These are phyloP conservation scores for Orbilia blumenaviensis DNA, from an alignment of 2,329 filamentous ascomycete species.

Conservation along the genomic window DNA sequence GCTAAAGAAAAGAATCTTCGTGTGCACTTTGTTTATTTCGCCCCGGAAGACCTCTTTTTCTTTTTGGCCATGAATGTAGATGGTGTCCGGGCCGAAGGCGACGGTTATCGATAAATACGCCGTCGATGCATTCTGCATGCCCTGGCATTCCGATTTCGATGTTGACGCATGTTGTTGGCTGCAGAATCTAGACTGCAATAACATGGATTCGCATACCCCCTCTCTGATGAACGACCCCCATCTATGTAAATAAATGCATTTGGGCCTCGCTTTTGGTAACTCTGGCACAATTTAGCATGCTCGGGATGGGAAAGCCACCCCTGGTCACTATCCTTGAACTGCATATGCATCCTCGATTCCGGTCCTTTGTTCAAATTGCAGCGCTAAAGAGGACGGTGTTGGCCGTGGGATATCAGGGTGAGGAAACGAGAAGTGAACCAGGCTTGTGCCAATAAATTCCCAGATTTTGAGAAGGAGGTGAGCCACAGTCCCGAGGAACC, in stretches of 20 bases:
- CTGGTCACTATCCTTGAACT: constrained; percentile 16
- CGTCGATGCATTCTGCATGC: constrained; percentile 2
- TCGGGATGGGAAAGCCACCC: background rate
- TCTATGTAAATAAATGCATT: too few relatives aligned
- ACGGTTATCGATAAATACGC: constrained; percentile 1
- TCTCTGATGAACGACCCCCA: background rate
- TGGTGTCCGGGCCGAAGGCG: background rate
- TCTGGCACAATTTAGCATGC: background rate
- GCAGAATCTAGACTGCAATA: constrained; percentile 37
- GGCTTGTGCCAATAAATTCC: constrained; percentile 28
- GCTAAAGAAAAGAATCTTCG: background rate
- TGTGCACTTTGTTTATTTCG: constrained; percentile 7
- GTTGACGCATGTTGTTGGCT: constrained; percentile 10
- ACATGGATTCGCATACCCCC: constrained; percentile 13
- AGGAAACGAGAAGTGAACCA: constrained; percentile 13
- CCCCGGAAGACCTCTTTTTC: background rate
- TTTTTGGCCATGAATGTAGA: background rate
- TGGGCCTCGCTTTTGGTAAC: constrained; percentile 27
- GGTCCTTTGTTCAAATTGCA: constrained; percentile 25
- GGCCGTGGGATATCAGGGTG: constrained; percentile 2
- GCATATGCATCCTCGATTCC: constrained; percentile 42
- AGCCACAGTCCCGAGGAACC: constrained; percentile 48
- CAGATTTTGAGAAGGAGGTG: constrained; percentile 42
- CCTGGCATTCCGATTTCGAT: constrained; percentile 7
- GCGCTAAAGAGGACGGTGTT: constrained; percentile 25